Evolutionary conservation across 164 flowering plant species (phyloP).

Genomic region (Magnolia officinalis): DNA sequence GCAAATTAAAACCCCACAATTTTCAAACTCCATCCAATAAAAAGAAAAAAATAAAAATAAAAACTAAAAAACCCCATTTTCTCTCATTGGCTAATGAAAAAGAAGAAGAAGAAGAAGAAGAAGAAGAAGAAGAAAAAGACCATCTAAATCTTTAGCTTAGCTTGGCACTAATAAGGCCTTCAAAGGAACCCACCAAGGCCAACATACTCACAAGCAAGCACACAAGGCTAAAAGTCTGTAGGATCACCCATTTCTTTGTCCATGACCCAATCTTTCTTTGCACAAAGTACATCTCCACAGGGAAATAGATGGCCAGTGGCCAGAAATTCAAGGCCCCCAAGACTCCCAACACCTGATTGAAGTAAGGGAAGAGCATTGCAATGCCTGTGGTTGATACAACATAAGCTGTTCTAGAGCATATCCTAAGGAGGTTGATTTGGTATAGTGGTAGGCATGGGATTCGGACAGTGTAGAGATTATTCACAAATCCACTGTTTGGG

Average conservation of each 20-base stretch:
- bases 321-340: conserved; percentile 55
- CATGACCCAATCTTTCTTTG: conserved; percentile 44
- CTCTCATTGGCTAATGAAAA: no score
- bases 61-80: no score
- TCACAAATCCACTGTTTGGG: conserved; percentile 40
- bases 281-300: conserved; percentile 61
- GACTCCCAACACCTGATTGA: conserved; percentile 60
- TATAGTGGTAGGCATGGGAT: conserved; percentile 35
- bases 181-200: conserved; percentile 49
- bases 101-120: no score
- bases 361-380: conserved; percentile 62
- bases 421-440: conserved; percentile 33
- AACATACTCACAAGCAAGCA: conserved; percentile 35
- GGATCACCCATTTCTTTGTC: conserved; percentile 48
- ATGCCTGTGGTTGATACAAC: conserved; percentile 42
- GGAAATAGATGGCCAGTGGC: conserved; percentile 69
- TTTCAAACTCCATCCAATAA: no score
- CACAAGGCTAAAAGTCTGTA: conserved; percentile 31
- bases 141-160: conserved; percentile 12
- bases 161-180: conserved; percentile 31
- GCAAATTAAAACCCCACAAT: no score
- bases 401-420: conserved; percentile 49
- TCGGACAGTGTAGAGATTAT: conserved; percentile 21
- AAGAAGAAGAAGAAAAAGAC: no score
- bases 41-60: no score